phyloP scores from a whole-genome alignment of 192 early-diverging fungal genomes.

The Ramicandelaber brevisporus region DNA sequence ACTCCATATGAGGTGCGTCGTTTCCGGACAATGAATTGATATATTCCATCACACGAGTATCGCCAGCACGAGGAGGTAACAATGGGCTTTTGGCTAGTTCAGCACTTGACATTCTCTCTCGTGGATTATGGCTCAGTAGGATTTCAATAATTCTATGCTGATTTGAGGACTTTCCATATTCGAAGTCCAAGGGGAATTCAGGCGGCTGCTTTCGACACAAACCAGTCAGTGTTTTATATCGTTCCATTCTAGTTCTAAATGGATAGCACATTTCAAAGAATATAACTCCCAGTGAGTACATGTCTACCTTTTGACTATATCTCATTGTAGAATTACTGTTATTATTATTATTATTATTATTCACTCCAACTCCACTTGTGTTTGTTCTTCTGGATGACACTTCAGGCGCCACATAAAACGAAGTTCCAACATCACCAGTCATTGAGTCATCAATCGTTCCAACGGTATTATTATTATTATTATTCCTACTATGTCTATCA shows the following conservation, averaged over 20 bases:
- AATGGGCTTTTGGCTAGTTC: constrained; percentile 59
- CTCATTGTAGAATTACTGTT: constrained; percentile 8
- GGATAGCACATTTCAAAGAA: constrained; percentile 87
- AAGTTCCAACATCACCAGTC: constrained; percentile 70
- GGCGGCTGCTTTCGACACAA: constrained; percentile 24
- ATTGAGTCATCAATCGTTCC: constrained; percentile 23
- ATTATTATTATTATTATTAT: no score
- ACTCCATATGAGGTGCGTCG: constrained; percentile 60
- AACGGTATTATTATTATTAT: constrained; percentile 2
- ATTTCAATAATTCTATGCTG: constrained; percentile 44
- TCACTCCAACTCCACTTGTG: no score
- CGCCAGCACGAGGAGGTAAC: constrained; percentile 62
- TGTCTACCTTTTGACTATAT: constrained; percentile 65
- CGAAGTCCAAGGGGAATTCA: constrained; percentile 26
- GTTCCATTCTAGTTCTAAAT: constrained; percentile 76
- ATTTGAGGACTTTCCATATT: constrained; percentile 25
- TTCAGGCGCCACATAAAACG: constrained; percentile 67
- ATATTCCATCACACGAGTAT: constrained; percentile 77
- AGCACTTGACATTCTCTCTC: constrained; percentile 46
- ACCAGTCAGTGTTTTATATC: constrained; percentile 33
- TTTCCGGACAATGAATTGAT: constrained; percentile 72
- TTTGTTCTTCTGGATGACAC: constrained; percentile 13
- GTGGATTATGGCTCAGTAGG: constrained; percentile 48
- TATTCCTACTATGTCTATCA: constrained; percentile 7
- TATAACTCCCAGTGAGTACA: constrained; percentile 89